phyloP scores from a whole-genome alignment of 2,329 filamentous ascomycete genomes.

The Colletotrichum lini region DNA sequence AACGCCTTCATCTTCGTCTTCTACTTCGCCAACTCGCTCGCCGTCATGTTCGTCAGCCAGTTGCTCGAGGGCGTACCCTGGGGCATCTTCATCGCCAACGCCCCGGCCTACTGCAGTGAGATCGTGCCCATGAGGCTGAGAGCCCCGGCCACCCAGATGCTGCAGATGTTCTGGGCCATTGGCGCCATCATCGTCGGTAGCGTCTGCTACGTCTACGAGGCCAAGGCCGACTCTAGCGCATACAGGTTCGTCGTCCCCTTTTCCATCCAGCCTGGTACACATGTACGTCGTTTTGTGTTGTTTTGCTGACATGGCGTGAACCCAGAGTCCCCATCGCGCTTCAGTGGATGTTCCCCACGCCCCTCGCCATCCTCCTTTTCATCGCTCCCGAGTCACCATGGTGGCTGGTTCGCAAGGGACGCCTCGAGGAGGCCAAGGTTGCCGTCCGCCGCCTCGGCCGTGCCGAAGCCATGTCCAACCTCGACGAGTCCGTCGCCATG shows the following conservation, averaged over 20 bases:
- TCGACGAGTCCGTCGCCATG: constrained; percentile 44
- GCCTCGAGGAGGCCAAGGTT: constrained; percentile 59
- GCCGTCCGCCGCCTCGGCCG: constrained; percentile 63
- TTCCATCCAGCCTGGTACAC: constrained; percentile 31
- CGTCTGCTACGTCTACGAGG: constrained; percentile 69
- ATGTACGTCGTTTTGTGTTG: constrained; percentile 16
- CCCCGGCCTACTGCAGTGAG: constrained; percentile 74
- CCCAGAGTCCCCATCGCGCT: constrained; percentile 66
- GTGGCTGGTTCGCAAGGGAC: constrained; percentile 69
- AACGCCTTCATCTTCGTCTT: constrained; percentile 71
- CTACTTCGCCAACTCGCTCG: constrained; percentile 60
- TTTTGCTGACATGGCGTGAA: constrained; percentile 49
- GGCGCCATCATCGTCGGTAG: constrained; percentile 72
- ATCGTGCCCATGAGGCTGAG: constrained; percentile 72
- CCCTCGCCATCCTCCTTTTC: constrained; percentile 64
- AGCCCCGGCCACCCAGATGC: constrained; percentile 71
- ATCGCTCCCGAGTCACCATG: constrained; percentile 68
- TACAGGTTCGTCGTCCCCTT: constrained; percentile 35
- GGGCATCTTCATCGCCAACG: constrained; percentile 77
- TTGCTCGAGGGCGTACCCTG: constrained; percentile 74
- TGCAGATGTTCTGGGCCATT: constrained; percentile 78
- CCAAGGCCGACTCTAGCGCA: constrained; percentile 43
- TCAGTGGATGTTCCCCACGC: constrained; percentile 73
- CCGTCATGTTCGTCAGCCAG: constrained; percentile 66
- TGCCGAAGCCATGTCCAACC: constrained; percentile 41